A percentile compares a stretch with the other conserved stretches of the same genome.
phyloP scores from a whole-genome alignment of 2,329 filamentous ascomycete genomes.

The Beauveria medogensis region DNA sequence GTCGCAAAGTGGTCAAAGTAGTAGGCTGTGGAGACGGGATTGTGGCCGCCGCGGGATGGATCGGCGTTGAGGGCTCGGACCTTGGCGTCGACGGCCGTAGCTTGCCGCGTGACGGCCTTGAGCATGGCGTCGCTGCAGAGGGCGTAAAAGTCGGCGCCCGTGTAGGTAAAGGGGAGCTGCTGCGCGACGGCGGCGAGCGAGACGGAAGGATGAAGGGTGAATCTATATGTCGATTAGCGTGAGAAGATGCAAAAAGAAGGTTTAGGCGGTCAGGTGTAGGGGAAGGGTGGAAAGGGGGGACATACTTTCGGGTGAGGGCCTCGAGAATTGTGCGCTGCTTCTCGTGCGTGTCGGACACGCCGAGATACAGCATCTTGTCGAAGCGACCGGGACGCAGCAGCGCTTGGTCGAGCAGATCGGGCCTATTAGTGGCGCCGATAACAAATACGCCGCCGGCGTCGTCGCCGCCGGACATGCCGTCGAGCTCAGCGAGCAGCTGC shows the following conservation, averaged over 20 bases:
- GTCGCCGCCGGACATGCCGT: constrained; percentile 93
- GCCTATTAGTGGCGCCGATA: constrained; percentile 91
- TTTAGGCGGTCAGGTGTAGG: constrained; percentile 6
- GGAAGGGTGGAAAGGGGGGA: background rate
- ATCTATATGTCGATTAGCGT: constrained; percentile 41
- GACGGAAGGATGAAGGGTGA: constrained; percentile 71
- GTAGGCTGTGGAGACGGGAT: constrained; percentile 72
- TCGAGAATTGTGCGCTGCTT: constrained; percentile 94
- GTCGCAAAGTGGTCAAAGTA: constrained; percentile 92
- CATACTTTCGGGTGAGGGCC: constrained; percentile 84
- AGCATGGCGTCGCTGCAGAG: constrained; percentile 98
- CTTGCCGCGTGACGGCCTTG: constrained; percentile 91
- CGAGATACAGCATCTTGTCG: constrained; percentile 97
- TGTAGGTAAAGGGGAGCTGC: constrained; percentile 87
- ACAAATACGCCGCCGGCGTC: constrained; percentile 87
- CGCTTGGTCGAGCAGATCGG: constrained; percentile 86
- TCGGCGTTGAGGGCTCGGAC: constrained; percentile 60
- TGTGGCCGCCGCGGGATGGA: constrained; percentile 20
- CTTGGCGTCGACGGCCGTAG: constrained; percentile 73
- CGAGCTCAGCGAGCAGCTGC: constrained; percentile 86
- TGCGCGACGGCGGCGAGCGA: constrained; percentile 69
- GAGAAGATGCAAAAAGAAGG: background rate
- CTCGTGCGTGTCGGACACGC: constrained; percentile 91
- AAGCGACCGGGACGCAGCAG: constrained; percentile 84
- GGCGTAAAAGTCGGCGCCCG: constrained; percentile 93